Percentiles rank a stretch among this genome's conserved stretches.
phyloP scores from a whole-genome alignment of 495 filamentous ascomycete genomes.

The Neurospora sp. region DNA sequence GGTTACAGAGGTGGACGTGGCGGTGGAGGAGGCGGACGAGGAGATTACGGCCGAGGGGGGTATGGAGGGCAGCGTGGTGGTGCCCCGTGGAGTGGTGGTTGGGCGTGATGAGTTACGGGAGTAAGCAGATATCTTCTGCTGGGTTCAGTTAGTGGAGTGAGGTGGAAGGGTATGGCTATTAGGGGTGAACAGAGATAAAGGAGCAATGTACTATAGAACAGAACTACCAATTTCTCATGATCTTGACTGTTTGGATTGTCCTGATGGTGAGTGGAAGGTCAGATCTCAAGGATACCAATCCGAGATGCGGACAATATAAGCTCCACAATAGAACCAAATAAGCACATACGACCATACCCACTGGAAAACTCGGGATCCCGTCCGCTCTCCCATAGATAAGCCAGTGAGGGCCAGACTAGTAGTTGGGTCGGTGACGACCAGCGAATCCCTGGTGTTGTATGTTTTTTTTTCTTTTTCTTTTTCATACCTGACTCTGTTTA shows the following conservation, averaged over 20 bases:
- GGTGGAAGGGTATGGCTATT: background rate
- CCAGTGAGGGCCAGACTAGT: slow-evolving; percentile 18
- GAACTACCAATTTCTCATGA: too few relatives aligned
- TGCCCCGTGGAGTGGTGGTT: background rate
- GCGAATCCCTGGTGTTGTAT: slow-evolving; percentile 26
- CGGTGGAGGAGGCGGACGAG: background rate
- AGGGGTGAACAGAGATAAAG: too few relatives aligned
- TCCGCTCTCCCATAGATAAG: slow-evolving; percentile 12
- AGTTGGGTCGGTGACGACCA: slow-evolving; percentile 24
- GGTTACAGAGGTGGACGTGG: background rate
- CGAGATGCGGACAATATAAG: background rate
- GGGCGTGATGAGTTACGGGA: background rate
- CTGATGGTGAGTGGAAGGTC: too few relatives aligned
- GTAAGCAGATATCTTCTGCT: background rate
- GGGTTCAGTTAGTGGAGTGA: background rate
- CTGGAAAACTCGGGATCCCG: slow-evolving; percentile 36
- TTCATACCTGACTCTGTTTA: background rate
- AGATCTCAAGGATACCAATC: background rate
- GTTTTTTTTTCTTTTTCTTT: slow-evolving; percentile 6
- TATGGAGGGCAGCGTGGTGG: background rate
- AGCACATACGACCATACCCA: background rate
- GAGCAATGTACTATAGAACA: too few relatives aligned
- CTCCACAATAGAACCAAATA: background rate
- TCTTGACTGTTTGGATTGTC: background rate
- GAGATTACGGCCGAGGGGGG: background rate